Evolutionary conservation across 164 flowering plant genomes (phyloP), one percentile per base, ranked within the genome.

Genomic region (Magnolia changhungtana): DNA sequence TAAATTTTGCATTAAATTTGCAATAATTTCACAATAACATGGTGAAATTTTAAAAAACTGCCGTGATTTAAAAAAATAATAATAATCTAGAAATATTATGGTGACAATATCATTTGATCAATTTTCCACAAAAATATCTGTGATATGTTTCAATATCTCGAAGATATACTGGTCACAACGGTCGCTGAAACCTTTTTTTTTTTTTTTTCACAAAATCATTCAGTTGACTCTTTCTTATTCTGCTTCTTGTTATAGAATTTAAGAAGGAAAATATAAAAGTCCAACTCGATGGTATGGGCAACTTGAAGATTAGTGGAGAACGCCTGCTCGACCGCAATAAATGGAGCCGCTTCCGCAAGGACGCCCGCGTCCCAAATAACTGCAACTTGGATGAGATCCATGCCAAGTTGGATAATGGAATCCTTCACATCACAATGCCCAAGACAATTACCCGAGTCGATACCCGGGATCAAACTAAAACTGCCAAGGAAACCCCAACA

Each of bases 221-320:
- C 29, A 27, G 29, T 27, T 52, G 3, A 24, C 3, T 18, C 7
- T 3, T 45, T 37, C 18, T 49, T 10, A 74, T 37, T 37, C 19
- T 18, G 50, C 31, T 64, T 0, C 13, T 59, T 14, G 63, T 1
- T 85, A 51, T 82, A 90, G 98, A 87, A 5, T 93, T 88, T 70
- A 75, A 3, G 23, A 89, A 84, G 85, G 90, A 93, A 4, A 82
- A 89, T 18, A n/a, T 93, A 23, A 88, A 75, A 75, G 90, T 89
- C 31, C 92, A 88, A 71, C 71, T 90, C 19, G 83, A 86, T 24
- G 29, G 69, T 9, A 2, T 80, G 1, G 67, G 88, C 0, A 73
- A 52, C 7, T 50, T 93, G 70, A 85, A 75, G 76, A 66, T 91
- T 72, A 82, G 75, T 16, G 98, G 98, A 55, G 84, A 85, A 73